Conservation (phyloP, 768 basidiomycete species). For the Boletus rubropictus region DNA sequence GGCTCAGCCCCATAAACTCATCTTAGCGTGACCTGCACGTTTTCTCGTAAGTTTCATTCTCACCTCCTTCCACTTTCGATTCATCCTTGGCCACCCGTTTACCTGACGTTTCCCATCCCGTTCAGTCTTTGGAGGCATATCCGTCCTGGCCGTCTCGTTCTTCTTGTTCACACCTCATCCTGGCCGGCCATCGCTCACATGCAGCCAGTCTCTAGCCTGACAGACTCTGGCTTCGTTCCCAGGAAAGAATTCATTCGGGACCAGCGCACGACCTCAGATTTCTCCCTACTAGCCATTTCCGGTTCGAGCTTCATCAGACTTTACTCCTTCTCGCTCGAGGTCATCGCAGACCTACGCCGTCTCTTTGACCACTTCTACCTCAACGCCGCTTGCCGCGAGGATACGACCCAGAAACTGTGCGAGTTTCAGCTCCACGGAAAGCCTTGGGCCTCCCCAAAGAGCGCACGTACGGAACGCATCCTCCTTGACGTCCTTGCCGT, state of each 20-base stretch:
- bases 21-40: constrained; percentile 30
- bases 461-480: constrained; percentile 58
- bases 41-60: constrained; percentile 26
- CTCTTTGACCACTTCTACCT: constrained; percentile 45
- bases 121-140: constrained; percentile 22
- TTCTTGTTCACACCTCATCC: constrained; percentile 19
- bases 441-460: constrained; percentile 71
- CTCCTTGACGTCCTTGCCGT: constrained; percentile 60
- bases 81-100: constrained; percentile 32
- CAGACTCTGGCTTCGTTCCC: constrained; percentile 54
- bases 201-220: constrained; percentile 28
- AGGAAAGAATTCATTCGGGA: constrained; percentile 69
- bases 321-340: constrained; percentile 57
- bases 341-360: constrained; percentile 49
- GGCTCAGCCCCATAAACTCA: constrained; percentile 6
- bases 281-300: constrained; percentile 66
- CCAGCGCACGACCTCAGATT: constrained; percentile 48
- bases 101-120: constrained; percentile 35
- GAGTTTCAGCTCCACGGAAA: constrained; percentile 65
- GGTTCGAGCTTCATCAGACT: constrained; percentile 59
- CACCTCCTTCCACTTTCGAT: constrained; percentile 27
- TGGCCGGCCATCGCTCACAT: constrained; percentile 26
- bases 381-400: constrained; percentile 48
- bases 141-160: constrained; percentile 21
- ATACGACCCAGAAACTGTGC: constrained; percentile 49